phyloP scores from a whole-genome alignment of 306 rosid genomes.

The Macrotyloma uniflorum region DNA sequence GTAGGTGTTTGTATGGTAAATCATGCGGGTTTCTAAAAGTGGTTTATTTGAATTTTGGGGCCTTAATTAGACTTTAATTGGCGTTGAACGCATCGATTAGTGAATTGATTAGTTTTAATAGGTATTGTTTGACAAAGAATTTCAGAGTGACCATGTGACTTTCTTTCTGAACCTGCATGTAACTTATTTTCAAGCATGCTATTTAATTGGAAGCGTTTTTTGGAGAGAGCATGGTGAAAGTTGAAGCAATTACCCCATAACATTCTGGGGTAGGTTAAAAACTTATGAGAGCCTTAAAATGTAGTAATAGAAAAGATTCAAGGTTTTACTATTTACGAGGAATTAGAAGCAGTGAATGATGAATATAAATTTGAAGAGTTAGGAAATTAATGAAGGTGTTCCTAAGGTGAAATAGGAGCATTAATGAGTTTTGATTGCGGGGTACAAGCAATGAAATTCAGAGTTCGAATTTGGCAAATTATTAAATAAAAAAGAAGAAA shows the following conservation, averaged over 20 bases:
- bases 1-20: no score
- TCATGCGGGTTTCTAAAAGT: background rate
- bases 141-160: background rate
- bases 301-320: background rate
- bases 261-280: background rate
- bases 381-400: constrained; percentile 15
- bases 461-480: background rate
- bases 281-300: background rate
- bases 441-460: background rate
- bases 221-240: background rate
- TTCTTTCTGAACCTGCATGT: background rate
- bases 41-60: constrained; percentile 22
- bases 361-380: constrained; percentile 35
- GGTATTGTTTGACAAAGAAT: background rate
- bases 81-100: background rate
- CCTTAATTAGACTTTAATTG: constrained; percentile 28
- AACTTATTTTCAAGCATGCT: background rate
- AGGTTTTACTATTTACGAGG: constrained; percentile 20
- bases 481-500: background rate
- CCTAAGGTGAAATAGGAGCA: constrained; percentile 20
- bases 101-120: constrained; percentile 16
- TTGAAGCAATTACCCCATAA: background rate
- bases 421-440: constrained; percentile 37
- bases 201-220: constrained; percentile 26
- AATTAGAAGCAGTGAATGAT: constrained; percentile 27